Percentiles rank a stretch among this genome's conserved stretches.
Conservation (phyloP, 108 stramenopile genomes). For the Poteriospumella lacustris region DNA sequence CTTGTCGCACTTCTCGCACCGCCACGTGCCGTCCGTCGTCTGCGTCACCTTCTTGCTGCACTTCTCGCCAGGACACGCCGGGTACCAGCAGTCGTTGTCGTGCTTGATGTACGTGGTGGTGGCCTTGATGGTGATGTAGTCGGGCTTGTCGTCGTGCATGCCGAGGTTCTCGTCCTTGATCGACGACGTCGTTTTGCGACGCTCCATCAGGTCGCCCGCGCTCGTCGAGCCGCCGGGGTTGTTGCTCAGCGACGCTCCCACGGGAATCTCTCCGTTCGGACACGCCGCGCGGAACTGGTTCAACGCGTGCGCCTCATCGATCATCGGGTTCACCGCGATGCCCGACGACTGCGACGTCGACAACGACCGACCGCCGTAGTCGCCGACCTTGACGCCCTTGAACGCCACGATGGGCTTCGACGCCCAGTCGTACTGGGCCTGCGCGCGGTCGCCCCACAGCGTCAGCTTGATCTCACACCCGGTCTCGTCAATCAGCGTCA, state of each 20-base stretch:
- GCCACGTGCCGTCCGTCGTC: conserved; percentile 41
- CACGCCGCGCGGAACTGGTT: conserved; percentile 35
- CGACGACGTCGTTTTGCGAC: conserved; percentile 65
- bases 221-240: conserved; percentile 51
- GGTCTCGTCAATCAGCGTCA: conserved; percentile 79
- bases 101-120: conserved; percentile 81
- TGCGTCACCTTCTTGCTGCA: conserved; percentile 51
- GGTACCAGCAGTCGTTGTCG: conserved; percentile 91
- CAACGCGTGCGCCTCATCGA: conserved; percentile 40
- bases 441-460: conserved; percentile 74
- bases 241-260: not conserved
- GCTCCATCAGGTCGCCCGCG: conserved; percentile 55
- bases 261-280: not conserved
- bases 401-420: conserved; percentile 71
- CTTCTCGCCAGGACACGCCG: conserved; percentile 73
- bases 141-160: conserved; percentile 72
- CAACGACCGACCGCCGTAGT: conserved; percentile 72
- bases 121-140: conserved; percentile 77
- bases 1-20: conserved; percentile 53
- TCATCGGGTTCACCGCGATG: conserved; percentile 37
- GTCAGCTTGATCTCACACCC: conserved; percentile 75
- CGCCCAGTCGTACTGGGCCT: conserved; percentile 36
- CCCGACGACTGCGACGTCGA: conserved; percentile 49
- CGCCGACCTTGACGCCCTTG: conserved; percentile 72
- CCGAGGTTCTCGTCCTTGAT: conserved; percentile 81